phyloP scores from a whole-genome alignment of 2,329 filamentous ascomycete species.

The Alternaria solani region DNA sequence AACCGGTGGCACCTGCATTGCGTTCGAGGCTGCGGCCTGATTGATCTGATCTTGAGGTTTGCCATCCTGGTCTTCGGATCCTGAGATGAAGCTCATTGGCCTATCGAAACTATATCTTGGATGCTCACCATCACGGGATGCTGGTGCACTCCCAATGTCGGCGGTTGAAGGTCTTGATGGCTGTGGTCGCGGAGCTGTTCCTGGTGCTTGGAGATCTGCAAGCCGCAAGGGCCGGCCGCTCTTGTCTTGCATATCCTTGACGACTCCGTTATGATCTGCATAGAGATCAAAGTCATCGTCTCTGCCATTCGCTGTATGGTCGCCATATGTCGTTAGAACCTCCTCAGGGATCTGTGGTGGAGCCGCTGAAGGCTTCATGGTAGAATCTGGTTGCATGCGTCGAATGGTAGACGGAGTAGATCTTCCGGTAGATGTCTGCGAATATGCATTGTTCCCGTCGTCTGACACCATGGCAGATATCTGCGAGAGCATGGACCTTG shows the following conservation, averaged over 20 bases:
- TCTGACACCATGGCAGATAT: slow-evolving; percentile 49
- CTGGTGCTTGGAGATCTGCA: slow-evolving; percentile 15
- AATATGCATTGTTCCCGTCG: slow-evolving; percentile 36
- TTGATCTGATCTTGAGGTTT: slow-evolving; percentile 50
- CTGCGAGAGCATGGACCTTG: slow-evolving; percentile 47
- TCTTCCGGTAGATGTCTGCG: slow-evolving; percentile 39
- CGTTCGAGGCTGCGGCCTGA: slow-evolving; percentile 17
- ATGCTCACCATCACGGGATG: slow-evolving; percentile 28
- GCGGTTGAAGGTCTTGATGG: slow-evolving; percentile 7
- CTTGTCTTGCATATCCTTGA: slow-evolving; percentile 45
- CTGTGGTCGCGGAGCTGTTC: slow-evolving; percentile 15
- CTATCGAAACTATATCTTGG: slow-evolving; percentile 43
- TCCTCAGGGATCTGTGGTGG: slow-evolving; percentile 39
- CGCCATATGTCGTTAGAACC: slow-evolving; percentile 19
- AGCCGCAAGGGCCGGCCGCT: slow-evolving; percentile 41
- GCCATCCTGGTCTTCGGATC: slow-evolving; percentile 44
- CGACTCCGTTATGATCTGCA: slow-evolving; percentile 49
- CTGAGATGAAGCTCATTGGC: slow-evolving; percentile 50
- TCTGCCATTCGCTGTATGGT: slow-evolving; percentile 26
- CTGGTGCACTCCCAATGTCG: slow-evolving; percentile 9
- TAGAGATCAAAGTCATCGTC: slow-evolving; percentile 48
- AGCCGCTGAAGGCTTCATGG: slow-evolving; percentile 26
- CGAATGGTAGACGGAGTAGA: slow-evolving; percentile 43
- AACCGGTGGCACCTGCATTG: slow-evolving; percentile 10
- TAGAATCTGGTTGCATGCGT: slow-evolving; percentile 35